These are phyloP conservation scores for Epithele typhae DNA, from an alignment of 768 basidiomycete species.

Conservation along the genomic window DNA sequence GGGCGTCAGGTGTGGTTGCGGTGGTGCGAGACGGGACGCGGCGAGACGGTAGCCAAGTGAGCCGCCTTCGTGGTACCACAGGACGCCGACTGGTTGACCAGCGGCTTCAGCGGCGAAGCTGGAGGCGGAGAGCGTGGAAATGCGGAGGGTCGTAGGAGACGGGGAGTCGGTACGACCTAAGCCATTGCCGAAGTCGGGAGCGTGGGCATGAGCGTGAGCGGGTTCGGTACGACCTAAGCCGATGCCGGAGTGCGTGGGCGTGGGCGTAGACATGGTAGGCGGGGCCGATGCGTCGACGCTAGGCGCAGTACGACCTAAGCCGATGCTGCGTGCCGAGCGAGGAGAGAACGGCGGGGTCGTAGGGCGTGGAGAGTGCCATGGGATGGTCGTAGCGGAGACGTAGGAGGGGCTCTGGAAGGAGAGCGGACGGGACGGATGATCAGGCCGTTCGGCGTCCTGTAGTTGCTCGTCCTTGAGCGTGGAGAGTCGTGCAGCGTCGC, in stretches of 20 bases:
- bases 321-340: constrained; percentile 1
- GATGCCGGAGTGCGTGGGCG: neutral
- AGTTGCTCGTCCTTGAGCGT: neutral
- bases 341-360: neutral
- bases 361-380: neutral
- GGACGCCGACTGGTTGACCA: neutral
- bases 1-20: no score
- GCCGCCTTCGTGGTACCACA: constrained; percentile 9
- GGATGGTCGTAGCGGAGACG: neutral
- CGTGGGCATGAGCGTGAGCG: neutral
- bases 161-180: neutral
- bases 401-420: neutral
- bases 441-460: neutral
- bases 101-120: constrained; percentile 1
- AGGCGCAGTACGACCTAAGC: neutral
- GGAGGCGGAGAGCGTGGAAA: constrained; percentile 1
- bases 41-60: constrained; percentile 2
- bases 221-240: constrained; percentile 1
- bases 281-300: neutral
- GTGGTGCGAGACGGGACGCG: neutral
- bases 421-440: neutral
- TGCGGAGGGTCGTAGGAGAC: neutral
- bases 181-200: neutral
- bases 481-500: neutral
- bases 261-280: neutral